Evolutionary conservation across 768 basidiomycete genomes (phyloP).

Genomic region (Pleurotus pulmonarius): DNA sequence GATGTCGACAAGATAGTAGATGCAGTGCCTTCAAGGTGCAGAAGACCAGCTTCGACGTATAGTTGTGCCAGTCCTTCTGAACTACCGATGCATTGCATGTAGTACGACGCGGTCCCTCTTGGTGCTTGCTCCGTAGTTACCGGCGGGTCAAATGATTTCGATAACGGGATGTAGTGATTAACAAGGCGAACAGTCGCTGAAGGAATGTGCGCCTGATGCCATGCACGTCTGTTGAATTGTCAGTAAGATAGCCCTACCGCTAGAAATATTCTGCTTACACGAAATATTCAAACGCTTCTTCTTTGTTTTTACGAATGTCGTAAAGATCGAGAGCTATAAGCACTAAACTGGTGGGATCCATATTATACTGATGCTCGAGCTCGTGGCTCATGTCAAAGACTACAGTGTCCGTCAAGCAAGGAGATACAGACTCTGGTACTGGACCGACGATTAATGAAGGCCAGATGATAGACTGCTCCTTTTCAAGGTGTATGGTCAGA

Average conservation of each 20-base stretch:
- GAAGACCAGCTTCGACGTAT: conserved; percentile 73
- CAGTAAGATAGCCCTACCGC: neutral
- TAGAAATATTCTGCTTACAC: conserved; percentile 43
- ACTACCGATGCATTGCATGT: conserved; percentile 65
- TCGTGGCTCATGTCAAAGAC: conserved; percentile 48
- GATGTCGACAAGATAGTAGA: conserved; percentile 68
- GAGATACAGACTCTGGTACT: conserved; percentile 58
- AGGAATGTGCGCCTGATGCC: conserved; percentile 74
- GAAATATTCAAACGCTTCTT: conserved; percentile 80
- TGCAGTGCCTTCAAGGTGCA: conserved; percentile 80
- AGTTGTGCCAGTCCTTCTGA: conserved; percentile 65
- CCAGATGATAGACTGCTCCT: conserved; percentile 78
- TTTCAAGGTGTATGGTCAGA: conserved; percentile 77
- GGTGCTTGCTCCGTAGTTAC: conserved; percentile 32
- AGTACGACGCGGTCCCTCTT: conserved; percentile 57
- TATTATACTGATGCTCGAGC: conserved; percentile 69
- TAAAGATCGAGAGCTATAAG: conserved; percentile 66
- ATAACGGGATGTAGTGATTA: conserved; percentile 65
- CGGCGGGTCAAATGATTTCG: conserved; percentile 33
- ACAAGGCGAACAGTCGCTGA: conserved; percentile 77
- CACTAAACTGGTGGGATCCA: conserved; percentile 82
- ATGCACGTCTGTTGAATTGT: conserved; percentile 57
- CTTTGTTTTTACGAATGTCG: conserved; percentile 72
- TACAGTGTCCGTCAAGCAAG: conserved; percentile 45
- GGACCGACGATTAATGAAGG: conserved; percentile 78